These are phyloP conservation scores for Spiromastix sp. DNA, from an alignment of 2,329 filamentous ascomycete species.

Conservation along the genomic window DNA sequence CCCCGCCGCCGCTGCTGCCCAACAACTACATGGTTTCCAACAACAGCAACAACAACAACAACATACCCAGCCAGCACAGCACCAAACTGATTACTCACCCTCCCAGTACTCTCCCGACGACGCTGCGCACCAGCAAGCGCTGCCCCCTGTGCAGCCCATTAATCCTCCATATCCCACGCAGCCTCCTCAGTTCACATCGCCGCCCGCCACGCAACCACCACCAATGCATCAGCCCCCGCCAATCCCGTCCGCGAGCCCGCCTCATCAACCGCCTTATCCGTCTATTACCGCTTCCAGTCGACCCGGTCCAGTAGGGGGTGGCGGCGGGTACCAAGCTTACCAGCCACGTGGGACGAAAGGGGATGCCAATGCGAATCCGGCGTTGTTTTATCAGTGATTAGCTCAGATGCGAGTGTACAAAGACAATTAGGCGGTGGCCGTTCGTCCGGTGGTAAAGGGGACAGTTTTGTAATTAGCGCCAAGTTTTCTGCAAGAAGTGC, in stretches of 20 bases:
- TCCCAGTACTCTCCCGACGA: slow-evolving; percentile 31
- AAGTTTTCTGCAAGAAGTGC: too few species aligned
- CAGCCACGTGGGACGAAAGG: slow-evolving; percentile 16
- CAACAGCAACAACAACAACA: slow-evolving; percentile 23
- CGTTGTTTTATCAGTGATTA: slow-evolving; percentile 27
- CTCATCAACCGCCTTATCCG: slow-evolving; percentile 22
- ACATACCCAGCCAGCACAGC: slow-evolving; percentile 10
- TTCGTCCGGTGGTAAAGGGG: not conserved
- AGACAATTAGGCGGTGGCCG: not conserved
- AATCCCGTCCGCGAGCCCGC: slow-evolving; percentile 6
- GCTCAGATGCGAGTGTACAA: not conserved
- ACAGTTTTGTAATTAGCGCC: too few species aligned
- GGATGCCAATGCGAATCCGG: slow-evolving; percentile 24
- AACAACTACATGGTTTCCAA: too few species aligned
- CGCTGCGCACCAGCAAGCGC: slow-evolving; percentile 10
- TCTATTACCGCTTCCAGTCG: slow-evolving; percentile 24
- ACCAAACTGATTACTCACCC: slow-evolving; percentile 26
- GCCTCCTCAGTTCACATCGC: slow-evolving; percentile 9
- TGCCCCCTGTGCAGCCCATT: slow-evolving; percentile 10
- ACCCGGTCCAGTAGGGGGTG: slow-evolving; percentile 11
- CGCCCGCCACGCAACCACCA: slow-evolving; percentile 3
- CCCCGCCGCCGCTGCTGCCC: slow-evolving; percentile 16
- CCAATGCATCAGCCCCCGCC: slow-evolving; percentile 21
- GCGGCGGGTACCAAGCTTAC: slow-evolving; percentile 27
- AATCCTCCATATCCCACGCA: slow-evolving; percentile 15